Evolutionary conservation across 1,139 yeast genomes (phyloP), one percentile per base, ranked within the genome.

Genomic region (Geotrichum phurueaensis): DNA sequence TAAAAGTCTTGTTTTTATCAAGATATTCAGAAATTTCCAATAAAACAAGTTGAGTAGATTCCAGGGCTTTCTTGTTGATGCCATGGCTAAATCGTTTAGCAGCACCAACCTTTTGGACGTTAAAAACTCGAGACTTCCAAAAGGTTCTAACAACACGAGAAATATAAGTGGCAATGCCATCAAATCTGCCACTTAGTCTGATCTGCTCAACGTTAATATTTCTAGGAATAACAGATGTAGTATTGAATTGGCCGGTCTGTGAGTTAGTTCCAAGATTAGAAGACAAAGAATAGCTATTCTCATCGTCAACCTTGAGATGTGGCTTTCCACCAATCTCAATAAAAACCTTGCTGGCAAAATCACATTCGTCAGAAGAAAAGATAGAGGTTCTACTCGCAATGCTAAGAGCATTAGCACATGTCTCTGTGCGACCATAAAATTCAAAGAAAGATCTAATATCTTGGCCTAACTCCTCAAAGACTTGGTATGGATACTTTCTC

Each of bases 161-260:
- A 47, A 91, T 76, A 63, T 92, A 81, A 53, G 91, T 80, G 22
- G 95, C 86, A n/a, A 91, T 82, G 57, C 97, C 98, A 72, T 90
- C 94, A 69, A 92, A 91, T 65, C 97, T 79, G 66, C 96, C 96
- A 75, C 97, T 89, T 65, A 94, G 79, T 45, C 89, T 83, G 10
- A 94, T 96, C 69, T 87, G 86, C 48, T 67, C 68, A 7, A 57
- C 56, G 23, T 51, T 43, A 51, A 56, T 50, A 25, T 4, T 43
- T 18, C 47, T 39, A 10, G 57, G 43, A 33, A 47, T 29, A 33
- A 54, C 57, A 13, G 48, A 54, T 12, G 39, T 45, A 15, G 51
- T 51, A 33, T 50, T 60, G 27, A 56, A 39, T n/a, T 47, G 51
- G 25, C 18, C 27, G 15, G 23, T 23, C 18, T 39, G 47, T 7